Evolutionary conservation across 768 basidiomycete genomes (phyloP), one percentile per base, ranked within the genome.

Genomic region (Xerocomus potaroensis): DNA sequence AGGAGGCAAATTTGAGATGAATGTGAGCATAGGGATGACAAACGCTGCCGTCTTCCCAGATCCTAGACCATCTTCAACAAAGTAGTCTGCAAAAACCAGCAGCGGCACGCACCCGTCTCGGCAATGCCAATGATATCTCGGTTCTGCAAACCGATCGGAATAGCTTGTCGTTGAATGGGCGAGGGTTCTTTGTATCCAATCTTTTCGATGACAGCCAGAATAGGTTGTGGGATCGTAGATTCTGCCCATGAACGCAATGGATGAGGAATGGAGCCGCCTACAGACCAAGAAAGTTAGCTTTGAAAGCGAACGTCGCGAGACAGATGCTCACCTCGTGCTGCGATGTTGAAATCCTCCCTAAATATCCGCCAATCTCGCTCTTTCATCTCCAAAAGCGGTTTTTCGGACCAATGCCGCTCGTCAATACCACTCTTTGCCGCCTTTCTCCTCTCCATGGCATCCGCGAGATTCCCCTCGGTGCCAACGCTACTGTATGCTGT

Each of bases 281-380:
- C 1, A 50, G 39, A 19, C 8, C 5, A 45, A 39, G 11, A 49
- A 31, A 41, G 33, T 30, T 6, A 14, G 19, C 21, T 2, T 36
- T 36, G 5, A 24, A 15, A 21, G 37, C 16, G 23, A 37, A 48
- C 1, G 16, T 14, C 16, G 23, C 19, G 22, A 44, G 38, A 47
- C 39, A 32, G 47, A n/a, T 30, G 6, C 29, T 63, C 41, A 86
- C 94, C 95, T 68, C 94, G 71, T 1, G 94, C 86, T 48, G 91
- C 83, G 49, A 99, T 99, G 60, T 86, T 94, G 71, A 95, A 99
- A 68, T 99, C 96, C 68, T 98, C 96, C 51, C 94, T 74, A 73
- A 99, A 98, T 64, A 99, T 99, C 58, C 96, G 82, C 96, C 96
- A 99, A 64, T 99, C 96, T 39, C 96, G 77, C 60, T 98, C 96